Percentiles rank a stretch among this genome's conserved stretches.
Conservation (phyloP, 2,329 filamentous ascomycete species). For the Tolypocladium nubicola region DNA sequence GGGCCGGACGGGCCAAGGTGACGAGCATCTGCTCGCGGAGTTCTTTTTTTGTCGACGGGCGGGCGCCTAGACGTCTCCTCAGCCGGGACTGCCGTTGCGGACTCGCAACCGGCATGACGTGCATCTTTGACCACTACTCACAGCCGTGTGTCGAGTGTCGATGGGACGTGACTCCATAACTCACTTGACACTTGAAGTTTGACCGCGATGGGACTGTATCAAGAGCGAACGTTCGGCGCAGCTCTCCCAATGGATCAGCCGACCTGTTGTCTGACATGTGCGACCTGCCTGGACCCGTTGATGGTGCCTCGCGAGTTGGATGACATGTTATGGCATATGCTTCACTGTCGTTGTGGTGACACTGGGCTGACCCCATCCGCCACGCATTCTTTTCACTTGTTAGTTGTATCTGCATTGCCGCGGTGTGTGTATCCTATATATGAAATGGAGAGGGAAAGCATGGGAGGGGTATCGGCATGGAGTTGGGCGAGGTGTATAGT, state of each 20-base stretch:
- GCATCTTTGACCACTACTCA: not conserved
- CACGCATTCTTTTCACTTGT: not conserved
- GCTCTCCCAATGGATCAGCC: not conserved
- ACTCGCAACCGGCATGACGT: not conserved
- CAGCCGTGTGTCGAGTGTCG: not conserved
- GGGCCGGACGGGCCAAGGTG: not conserved
- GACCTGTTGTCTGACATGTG: not conserved
- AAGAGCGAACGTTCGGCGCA: not conserved
- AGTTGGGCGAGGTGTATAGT: not conserved
- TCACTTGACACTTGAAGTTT: not conserved
- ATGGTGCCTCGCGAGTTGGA: not conserved
- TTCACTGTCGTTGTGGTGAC: not conserved
- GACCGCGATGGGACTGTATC: not conserved
- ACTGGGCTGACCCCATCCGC: not conserved
- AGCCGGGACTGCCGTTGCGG: not conserved
- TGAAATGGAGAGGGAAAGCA: not conserved
- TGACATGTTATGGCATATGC: not conserved
- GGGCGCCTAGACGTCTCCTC: not conserved
- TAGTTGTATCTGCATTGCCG: not conserved
- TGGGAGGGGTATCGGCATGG: not conserved
- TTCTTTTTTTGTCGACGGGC: not conserved
- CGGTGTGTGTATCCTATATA: not conserved
- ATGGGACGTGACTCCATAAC: not conserved
- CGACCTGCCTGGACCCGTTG: not conserved
- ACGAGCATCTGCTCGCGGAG: not conserved